Conservation (phyloP, 306 rosid genomes). For the Arachis hypogaea region DNA sequence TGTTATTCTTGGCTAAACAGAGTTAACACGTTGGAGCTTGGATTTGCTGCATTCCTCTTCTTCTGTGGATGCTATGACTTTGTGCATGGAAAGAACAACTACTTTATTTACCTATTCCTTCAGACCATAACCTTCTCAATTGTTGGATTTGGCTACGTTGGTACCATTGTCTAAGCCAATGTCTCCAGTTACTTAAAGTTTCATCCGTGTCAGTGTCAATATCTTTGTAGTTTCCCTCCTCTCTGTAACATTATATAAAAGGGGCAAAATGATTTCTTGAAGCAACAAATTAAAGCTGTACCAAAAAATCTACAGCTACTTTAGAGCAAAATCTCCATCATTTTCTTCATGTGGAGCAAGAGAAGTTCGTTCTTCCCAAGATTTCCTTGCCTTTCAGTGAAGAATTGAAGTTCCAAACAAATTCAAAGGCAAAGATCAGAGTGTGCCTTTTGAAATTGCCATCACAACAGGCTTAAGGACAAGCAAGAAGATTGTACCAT, state of each 20-base stretch:
- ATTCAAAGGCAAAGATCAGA: constrained; percentile 7
- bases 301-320: constrained; percentile 42
- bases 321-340: constrained; percentile 8
- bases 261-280: constrained; percentile 29
- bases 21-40: constrained; percentile 75
- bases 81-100: constrained; percentile 82
- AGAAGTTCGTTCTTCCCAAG: constrained; percentile 33
- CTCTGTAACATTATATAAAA: constrained; percentile 30
- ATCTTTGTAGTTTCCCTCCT: constrained; percentile 39
- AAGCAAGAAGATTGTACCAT: constrained; percentile 50
- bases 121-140: constrained; percentile 75
- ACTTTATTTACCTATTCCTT: constrained; percentile 85
- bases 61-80: constrained; percentile 87
- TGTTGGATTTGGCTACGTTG: constrained; percentile 82
- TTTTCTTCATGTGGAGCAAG: constrained; percentile 42
- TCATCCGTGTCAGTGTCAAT: constrained; percentile 39
- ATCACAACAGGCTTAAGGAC: constrained; percentile 45
- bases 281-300: constrained; percentile 38
- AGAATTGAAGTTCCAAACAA: constrained; percentile 18
- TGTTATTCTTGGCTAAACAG: constrained; percentile 39
- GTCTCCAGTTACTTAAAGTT: constrained; percentile 26
- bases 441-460: constrained; percentile 20
- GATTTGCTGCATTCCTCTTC: constrained; percentile 83
- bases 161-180: constrained; percentile 67
- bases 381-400: constrained; percentile 29